These are phyloP conservation scores for Calonectria pauciramosa DNA, from an alignment of 2,329 filamentous ascomycete genomes.

Conservation along the genomic window DNA sequence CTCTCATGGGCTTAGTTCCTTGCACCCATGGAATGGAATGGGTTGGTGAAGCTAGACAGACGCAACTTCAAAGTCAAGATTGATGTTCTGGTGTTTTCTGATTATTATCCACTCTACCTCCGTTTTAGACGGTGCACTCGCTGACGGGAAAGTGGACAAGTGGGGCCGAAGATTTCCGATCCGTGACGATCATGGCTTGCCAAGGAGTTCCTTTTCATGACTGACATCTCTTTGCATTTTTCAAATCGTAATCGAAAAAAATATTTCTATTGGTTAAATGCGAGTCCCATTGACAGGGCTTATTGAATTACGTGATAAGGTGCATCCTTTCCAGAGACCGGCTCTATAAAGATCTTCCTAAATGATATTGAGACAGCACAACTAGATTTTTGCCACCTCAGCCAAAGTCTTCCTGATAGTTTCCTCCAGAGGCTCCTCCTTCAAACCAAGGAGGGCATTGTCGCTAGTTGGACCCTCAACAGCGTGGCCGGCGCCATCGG, in stretches of 20 bases:
- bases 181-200: neutral
- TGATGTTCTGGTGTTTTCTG: neutral
- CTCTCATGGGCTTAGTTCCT: too few relatives aligned
- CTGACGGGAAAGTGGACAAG: neutral
- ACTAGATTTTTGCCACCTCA: neutral
- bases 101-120: neutral
- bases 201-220: too few relatives aligned
- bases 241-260: neutral
- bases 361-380: neutral
- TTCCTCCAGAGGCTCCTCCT: slow-evolving; percentile 18
- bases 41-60: too few relatives aligned
- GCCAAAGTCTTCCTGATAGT: slow-evolving; percentile 10
- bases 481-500: slow-evolving; percentile 14
- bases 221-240: too few relatives aligned
- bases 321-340: neutral
- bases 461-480: neutral
- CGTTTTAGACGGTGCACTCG: neutral
- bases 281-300: neutral
- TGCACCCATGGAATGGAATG: too few relatives aligned
- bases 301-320: neutral
- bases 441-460: slow-evolving; percentile 15
- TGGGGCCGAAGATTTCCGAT: neutral
- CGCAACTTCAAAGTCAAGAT: too few relatives aligned
- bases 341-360: neutral
- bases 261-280: neutral